A percentile compares a stretch with the other conserved stretches of the same genome.
These are phyloP conservation scores for Asterophora lycoperdoides DNA, from an alignment of 768 basidiomycete genomes.

Conservation along the genomic window DNA sequence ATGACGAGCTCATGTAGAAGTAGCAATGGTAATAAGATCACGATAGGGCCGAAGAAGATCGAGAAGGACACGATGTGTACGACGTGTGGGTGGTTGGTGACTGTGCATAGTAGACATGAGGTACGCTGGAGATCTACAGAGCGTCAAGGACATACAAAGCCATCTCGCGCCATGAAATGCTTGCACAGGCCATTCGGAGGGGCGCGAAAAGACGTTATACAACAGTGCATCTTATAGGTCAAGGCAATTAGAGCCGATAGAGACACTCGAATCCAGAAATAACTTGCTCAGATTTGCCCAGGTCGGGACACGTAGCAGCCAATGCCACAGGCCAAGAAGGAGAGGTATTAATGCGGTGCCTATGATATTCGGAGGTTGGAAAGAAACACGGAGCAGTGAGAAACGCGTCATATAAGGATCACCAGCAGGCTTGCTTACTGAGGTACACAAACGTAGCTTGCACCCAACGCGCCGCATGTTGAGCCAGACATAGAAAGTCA, in stretches of 20 bases:
- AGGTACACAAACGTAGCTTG: neutral
- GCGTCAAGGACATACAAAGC: slow-evolving; percentile 14
- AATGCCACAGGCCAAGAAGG: slow-evolving; percentile 1
- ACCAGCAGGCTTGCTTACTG: slow-evolving; percentile 3
- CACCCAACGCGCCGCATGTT: slow-evolving; percentile 7
- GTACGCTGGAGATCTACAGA: neutral
- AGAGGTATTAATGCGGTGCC: neutral
- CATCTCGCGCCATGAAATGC: slow-evolving; percentile 9
- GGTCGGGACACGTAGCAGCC: neutral
- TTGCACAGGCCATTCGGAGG: slow-evolving; percentile 18
- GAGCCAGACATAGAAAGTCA: slow-evolving; percentile 2
- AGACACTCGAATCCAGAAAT: neutral
- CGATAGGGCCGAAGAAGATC: slow-evolving; percentile 41
- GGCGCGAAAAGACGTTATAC: slow-evolving; percentile 10
- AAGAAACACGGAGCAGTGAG: neutral
- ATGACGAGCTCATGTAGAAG: slow-evolving; percentile 32
- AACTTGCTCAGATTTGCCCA: slow-evolving; percentile 8
- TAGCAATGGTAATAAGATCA: slow-evolving; percentile 31
- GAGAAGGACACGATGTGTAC: slow-evolving; percentile 33
- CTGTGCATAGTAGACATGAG: slow-evolving; percentile 6
- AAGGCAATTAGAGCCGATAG: neutral
- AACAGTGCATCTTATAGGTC: slow-evolving; percentile 4
- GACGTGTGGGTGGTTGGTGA: slow-evolving; percentile 27
- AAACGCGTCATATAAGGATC: neutral
- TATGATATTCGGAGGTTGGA: neutral